phyloP scores from a whole-genome alignment of 1,284 basidiomycete species.

The Erythrobasidium hasegawianum region DNA sequence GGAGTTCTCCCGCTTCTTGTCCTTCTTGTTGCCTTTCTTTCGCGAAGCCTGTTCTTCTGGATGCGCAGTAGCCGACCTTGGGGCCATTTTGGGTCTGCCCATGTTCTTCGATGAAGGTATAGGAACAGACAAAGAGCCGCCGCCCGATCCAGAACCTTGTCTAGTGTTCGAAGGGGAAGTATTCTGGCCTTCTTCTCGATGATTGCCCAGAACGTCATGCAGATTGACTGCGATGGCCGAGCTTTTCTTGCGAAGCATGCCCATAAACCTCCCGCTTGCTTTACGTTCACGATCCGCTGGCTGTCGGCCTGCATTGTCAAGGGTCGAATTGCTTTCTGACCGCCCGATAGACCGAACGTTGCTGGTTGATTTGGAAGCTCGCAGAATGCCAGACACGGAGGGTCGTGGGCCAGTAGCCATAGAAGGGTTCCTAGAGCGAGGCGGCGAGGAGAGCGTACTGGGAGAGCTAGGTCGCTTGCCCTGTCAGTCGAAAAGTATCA shows the following conservation, averaged over 20 bases:
- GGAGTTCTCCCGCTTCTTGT: conserved; percentile 21
- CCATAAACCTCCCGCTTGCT: conserved; percentile 27
- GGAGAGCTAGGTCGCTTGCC: conserved; percentile 12
- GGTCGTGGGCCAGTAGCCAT: not conserved
- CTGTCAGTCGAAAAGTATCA: no score
- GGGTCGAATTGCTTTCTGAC: not conserved
- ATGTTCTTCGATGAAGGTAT: not conserved
- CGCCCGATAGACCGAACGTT: not conserved
- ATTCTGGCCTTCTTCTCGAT: conserved; percentile 5
- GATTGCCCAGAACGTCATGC: not conserved
- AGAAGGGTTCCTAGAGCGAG: not conserved
- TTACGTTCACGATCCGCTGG: conserved; percentile 19
- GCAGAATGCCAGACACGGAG: not conserved
- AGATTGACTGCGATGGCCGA: conserved; percentile 26
- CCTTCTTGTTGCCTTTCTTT: conserved; percentile 26
- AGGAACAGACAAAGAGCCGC: not conserved
- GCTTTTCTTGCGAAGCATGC: conserved; percentile 32
- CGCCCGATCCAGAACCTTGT: conserved; percentile 1
- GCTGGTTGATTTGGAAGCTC: conserved; percentile 8
- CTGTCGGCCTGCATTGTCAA: not conserved
- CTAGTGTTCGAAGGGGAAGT: not conserved
- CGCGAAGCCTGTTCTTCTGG: conserved; percentile 2
- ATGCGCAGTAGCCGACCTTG: conserved; percentile 5
- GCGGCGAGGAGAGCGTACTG: not conserved
- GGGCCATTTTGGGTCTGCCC: conserved; percentile 10